Evolutionary conservation across 2,329 filamentous ascomycete species (phyloP).

Genomic region (Calonectria leucothoes): DNA sequence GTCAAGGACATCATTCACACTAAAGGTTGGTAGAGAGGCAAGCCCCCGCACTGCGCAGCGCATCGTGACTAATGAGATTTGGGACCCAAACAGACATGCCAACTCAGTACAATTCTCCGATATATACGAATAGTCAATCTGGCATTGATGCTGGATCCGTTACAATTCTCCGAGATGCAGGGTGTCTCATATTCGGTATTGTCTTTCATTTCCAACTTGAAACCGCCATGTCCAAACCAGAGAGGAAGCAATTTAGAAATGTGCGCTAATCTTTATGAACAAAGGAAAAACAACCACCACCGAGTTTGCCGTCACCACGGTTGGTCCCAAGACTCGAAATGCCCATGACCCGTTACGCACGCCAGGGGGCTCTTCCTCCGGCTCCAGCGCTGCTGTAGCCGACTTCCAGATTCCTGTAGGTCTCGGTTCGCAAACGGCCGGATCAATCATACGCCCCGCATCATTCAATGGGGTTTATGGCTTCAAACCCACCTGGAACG

Average conservation of each 20-base stretch:
- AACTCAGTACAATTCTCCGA: neutral
- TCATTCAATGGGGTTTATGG: constrained; percentile 74
- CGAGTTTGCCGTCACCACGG: constrained; percentile 67
- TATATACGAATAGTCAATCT: neutral
- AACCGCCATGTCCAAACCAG: neutral
- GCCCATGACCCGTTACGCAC: constrained; percentile 73
- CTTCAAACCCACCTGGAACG: constrained; percentile 74
- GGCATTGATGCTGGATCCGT: neutral
- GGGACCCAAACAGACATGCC: neutral
- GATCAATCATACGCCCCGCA: constrained; percentile 72
- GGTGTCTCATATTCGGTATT: constrained; percentile 3
- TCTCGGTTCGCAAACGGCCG: constrained; percentile 75
- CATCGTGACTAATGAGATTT: neutral
- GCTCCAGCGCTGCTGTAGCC: constrained; percentile 73
- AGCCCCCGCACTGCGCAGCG: too few species aligned
- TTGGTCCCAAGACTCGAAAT: constrained; percentile 66
- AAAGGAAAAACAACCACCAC: constrained; percentile 62
- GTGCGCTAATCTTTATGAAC: neutral
- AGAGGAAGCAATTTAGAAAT: neutral
- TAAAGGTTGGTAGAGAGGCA: neutral
- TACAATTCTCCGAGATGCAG: neutral
- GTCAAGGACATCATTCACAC: constrained; percentile 10
- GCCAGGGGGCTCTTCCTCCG: constrained; percentile 67
- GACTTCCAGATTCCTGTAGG: constrained; percentile 72
- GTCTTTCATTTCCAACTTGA: neutral